A percentile compares a stretch with the other conserved stretches of the same genome.
These are phyloP conservation scores for Monilinia fructigena DNA, from an alignment of 2,329 filamentous ascomycete genomes.

Conservation along the genomic window DNA sequence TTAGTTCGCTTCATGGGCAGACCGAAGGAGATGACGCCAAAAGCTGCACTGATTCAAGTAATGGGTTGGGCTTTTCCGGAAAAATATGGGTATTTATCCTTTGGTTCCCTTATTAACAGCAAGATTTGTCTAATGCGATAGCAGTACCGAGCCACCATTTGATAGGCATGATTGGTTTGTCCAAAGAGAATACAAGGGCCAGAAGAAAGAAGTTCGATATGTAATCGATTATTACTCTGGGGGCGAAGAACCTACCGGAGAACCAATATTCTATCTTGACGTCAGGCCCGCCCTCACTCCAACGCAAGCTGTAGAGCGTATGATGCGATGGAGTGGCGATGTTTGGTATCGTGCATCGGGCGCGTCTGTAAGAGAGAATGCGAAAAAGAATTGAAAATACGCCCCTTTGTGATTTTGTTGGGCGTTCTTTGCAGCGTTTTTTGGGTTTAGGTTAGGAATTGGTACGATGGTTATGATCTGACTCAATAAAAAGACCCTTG, in stretches of 20 bases:
- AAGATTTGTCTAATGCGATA: slow-evolving; percentile 19
- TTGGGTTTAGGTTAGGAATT: slow-evolving; percentile 2
- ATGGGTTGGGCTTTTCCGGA: slow-evolving; percentile 76
- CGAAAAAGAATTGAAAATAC: slow-evolving; percentile 24
- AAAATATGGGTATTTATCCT: slow-evolving; percentile 65
- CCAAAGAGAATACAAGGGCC: slow-evolving; percentile 63
- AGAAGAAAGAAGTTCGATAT: slow-evolving; percentile 79
- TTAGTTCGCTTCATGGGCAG: slow-evolving; percentile 86
- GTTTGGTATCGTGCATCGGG: slow-evolving; percentile 67
- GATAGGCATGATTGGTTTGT: slow-evolving; percentile 98
- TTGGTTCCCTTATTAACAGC: not conserved
- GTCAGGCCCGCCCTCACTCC: slow-evolving; percentile 87
- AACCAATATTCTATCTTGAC: slow-evolving; percentile 94
- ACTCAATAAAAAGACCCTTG: not conserved
- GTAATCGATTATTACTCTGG: slow-evolving; percentile 96
- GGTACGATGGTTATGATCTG: slow-evolving; percentile 12
- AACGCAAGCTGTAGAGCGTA: slow-evolving; percentile 73
- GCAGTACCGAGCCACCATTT: slow-evolving; percentile 79
- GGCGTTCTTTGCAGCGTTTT: slow-evolving; percentile 18
- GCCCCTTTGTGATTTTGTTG: slow-evolving; percentile 14
- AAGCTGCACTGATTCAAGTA: slow-evolving; percentile 79
- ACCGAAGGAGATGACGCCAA: slow-evolving; percentile 86
- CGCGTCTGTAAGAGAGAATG: slow-evolving; percentile 35
- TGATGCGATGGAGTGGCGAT: slow-evolving; percentile 87
- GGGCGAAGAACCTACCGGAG: slow-evolving; percentile 69